Evolutionary conservation across 345 rosid species (phyloP), one percentile per base, ranked within the genome.

Genomic region (Salix viminalis): DNA sequence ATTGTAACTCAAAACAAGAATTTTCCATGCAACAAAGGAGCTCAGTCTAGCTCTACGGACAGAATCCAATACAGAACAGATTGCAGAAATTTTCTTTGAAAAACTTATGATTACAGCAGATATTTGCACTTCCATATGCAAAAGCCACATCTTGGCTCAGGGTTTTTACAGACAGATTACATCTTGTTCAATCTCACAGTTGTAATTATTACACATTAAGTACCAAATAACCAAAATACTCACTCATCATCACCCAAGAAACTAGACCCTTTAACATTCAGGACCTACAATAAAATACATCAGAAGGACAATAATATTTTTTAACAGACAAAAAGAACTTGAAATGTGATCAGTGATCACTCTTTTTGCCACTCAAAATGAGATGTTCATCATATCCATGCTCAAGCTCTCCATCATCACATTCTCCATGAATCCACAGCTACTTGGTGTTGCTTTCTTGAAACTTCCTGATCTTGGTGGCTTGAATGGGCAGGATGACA

Each of bases 381-480:
- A 84, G 48, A 89, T 76, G 79, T 87, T 81, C 79, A 89, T 16
- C 84, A 87, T 89, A 26, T 89, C 91, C 91, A 83, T 85, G 87
- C 90, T 87, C 69, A 89, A 81, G 79, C 80, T 84, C 83, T 87
- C 88, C 91, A 88, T 85, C 91, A 88, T 86, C 39, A 78, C 76
- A 13, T 26, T 85, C 74, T 86, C 89, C 90, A 87, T 84, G 76
- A 86, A 84, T 26, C 88, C 86, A 70, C 89, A 86, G 0, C 68
- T 83, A 3, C 28, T 48, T 50, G 86, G 80, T 12, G 83, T 70
- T 76, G 81, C 78, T 64, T 73, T 84, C 70, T 78, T 77, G 84
- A 86, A 79, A 70, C 84, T 82, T 5, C 68, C 73, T 18, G 44
- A 66, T 41, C 79, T 62, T 2, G 84, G 86, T 1, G 84, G 85